These are phyloP conservation scores for Tuber brumale DNA, from an alignment of 495 filamentous ascomycete genomes.

Conservation along the genomic window DNA sequence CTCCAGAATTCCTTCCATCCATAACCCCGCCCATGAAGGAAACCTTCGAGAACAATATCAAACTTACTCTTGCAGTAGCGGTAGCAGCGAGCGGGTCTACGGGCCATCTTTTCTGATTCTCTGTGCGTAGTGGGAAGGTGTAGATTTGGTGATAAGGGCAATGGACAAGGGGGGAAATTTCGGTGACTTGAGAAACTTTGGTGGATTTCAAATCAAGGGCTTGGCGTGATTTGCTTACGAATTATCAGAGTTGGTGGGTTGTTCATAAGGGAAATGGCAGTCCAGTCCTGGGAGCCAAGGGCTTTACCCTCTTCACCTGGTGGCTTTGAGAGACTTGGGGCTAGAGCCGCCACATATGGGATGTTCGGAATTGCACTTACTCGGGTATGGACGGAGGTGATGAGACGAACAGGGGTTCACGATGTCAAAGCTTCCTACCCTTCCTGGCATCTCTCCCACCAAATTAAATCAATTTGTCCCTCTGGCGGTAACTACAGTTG, in stretches of 20 bases:
- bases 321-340: too few relatives aligned
- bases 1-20: too few relatives aligned
- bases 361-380: too few relatives aligned
- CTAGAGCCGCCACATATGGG: too few relatives aligned
- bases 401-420: too few relatives aligned
- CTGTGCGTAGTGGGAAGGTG: conserved; percentile 42
- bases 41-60: conserved; percentile 50
- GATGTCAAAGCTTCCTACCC: too few relatives aligned
- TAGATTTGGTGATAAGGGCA: conserved; percentile 13
- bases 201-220: conserved; percentile 34
- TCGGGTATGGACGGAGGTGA: too few relatives aligned
- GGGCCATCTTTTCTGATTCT: conserved; percentile 83
- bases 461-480: too few relatives aligned
- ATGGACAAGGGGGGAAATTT: not conserved
- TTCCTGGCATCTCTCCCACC: too few relatives aligned
- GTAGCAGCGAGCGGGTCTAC: conserved; percentile 97
- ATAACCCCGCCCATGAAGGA: too few relatives aligned
- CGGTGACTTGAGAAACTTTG: conserved; percentile 14
- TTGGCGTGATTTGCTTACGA: conserved; percentile 10
- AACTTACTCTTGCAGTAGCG: conserved; percentile 99
- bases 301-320: not conserved
- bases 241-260: not conserved
- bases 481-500: too few relatives aligned
- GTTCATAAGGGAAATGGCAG: not conserved
- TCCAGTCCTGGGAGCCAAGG: not conserved